Percentiles rank a stretch among this genome's conserved stretches.
phyloP scores from a whole-genome alignment of 257 asterid species.

The Solanum etuberosum region DNA sequence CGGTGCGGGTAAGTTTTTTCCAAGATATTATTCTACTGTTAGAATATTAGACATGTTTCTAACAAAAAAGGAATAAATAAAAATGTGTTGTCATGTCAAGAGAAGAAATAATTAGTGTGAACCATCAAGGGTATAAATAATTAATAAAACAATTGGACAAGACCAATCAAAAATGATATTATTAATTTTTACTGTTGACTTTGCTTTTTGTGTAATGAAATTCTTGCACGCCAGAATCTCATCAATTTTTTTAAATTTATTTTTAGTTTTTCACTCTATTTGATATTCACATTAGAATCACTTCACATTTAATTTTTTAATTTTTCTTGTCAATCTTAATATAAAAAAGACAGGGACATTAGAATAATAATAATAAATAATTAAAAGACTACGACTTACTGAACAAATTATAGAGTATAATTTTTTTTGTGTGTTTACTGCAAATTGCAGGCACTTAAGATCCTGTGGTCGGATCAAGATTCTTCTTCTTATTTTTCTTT shows the following conservation, averaged over 20 bases:
- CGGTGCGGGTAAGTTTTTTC: no score
- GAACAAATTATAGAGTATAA: not conserved
- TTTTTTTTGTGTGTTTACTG: not conserved
- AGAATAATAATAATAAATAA: not conserved
- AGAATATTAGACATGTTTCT: not conserved
- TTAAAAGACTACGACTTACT: not conserved
- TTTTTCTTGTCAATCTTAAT: not conserved
- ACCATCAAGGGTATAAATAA: not conserved
- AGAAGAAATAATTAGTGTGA: not conserved
- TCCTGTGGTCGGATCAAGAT: conserved; percentile 13
- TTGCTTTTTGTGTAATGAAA: not conserved
- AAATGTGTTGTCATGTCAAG: not conserved
- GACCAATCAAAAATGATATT: not conserved
- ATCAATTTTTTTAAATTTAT: not conserved
- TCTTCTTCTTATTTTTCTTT: not conserved
- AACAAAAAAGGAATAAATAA: not conserved
- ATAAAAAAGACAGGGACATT: not conserved
- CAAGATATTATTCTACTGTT: not conserved
- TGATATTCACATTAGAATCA: not conserved
- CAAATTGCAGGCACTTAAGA: not conserved
- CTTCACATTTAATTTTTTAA: not conserved
- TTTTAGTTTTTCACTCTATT: not conserved
- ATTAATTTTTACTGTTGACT: not conserved
- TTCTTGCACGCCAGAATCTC: conserved; percentile 1
- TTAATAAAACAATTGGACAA: not conserved